These are phyloP conservation scores for Ehretia macrophylla DNA, from an alignment of 257 asterid genomes.

Conservation along the genomic window DNA sequence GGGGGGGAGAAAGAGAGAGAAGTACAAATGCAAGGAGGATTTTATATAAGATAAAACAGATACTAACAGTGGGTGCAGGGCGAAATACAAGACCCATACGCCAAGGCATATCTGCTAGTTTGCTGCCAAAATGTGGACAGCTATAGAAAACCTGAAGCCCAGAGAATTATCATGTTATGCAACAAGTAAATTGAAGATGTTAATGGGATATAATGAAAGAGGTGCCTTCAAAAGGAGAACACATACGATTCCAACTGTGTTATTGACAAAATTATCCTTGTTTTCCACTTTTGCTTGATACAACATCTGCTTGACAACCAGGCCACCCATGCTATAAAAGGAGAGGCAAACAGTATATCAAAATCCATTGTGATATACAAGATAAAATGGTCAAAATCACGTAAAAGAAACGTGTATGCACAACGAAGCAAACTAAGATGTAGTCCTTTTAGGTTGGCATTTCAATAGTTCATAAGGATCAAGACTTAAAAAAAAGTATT, in stretches of 20 bases:
- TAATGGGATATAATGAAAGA: slow-evolving; percentile 7
- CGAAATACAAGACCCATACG: slow-evolving; percentile 97
- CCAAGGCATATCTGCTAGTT: slow-evolving; percentile 99
- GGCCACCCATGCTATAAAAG: slow-evolving; percentile 91
- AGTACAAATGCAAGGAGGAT: background rate
- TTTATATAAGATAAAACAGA: background rate
- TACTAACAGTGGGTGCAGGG: slow-evolving; percentile 95
- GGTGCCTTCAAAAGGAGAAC: slow-evolving; percentile 13
- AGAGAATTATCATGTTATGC: slow-evolving; percentile 5
- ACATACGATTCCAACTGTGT: slow-evolving; percentile 86
- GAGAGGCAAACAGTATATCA: background rate
- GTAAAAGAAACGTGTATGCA: too few species aligned
- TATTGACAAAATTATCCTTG: slow-evolving; percentile 71
- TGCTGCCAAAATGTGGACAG: slow-evolving; percentile 99
- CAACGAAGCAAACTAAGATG: too few species aligned
- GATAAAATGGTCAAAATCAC: slow-evolving; percentile 6
- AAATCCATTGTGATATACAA: background rate
- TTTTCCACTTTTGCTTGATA: slow-evolving; percentile 77
- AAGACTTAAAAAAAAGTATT: background rate
- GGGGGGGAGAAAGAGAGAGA: slow-evolving; percentile 1
- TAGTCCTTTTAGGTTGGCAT: too few species aligned
- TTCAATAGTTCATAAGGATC: background rate
- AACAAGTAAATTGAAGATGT: slow-evolving; percentile 5
- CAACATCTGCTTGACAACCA: slow-evolving; percentile 96
- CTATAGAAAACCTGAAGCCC: slow-evolving; percentile 84